Evolutionary conservation across 2,329 filamentous ascomycete genomes (phyloP).

Genomic region (Xylaria sp.): DNA sequence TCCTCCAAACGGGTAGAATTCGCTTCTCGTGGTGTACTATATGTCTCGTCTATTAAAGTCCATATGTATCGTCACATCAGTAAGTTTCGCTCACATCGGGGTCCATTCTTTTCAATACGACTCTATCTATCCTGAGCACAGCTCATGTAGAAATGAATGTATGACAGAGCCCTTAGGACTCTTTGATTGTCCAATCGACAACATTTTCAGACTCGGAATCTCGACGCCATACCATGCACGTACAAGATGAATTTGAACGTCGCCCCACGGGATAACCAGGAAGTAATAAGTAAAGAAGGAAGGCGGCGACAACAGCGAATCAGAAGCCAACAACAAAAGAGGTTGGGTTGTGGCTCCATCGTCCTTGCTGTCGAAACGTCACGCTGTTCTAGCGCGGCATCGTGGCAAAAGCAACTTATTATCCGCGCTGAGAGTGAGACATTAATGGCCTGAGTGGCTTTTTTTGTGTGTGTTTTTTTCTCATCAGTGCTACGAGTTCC

Average conservation of each 20-base stretch:
- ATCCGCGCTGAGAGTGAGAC: constrained; percentile 47
- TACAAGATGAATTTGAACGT: constrained; percentile 18
- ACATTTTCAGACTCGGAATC: not conserved
- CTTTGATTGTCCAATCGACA: constrained; percentile 3
- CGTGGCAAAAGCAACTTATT: constrained; percentile 48
- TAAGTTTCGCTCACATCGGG: not conserved
- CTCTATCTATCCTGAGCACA: not conserved
- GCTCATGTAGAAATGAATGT: not conserved
- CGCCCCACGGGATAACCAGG: constrained; percentile 31
- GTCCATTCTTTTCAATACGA: not conserved
- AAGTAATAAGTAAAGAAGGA: constrained; percentile 38
- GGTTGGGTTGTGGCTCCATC: constrained; percentile 23
- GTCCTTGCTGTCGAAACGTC: constrained; percentile 35
- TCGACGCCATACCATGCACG: constrained; percentile 7
- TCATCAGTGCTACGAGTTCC: constrained; percentile 40
- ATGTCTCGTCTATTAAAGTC: not conserved
- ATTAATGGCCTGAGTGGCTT: constrained; percentile 49
- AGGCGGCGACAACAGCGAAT: constrained; percentile 36
- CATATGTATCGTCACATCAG: not conserved
- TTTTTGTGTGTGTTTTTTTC: constrained; percentile 8
- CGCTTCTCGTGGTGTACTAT: not conserved
- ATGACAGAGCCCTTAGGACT: not conserved
- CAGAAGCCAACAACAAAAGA: constrained; percentile 27
- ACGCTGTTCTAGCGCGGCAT: constrained; percentile 46
- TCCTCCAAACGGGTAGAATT: not conserved